phyloP scores from a whole-genome alignment of 257 asterid genomes.

The Plectranthus barbatus region DNA sequence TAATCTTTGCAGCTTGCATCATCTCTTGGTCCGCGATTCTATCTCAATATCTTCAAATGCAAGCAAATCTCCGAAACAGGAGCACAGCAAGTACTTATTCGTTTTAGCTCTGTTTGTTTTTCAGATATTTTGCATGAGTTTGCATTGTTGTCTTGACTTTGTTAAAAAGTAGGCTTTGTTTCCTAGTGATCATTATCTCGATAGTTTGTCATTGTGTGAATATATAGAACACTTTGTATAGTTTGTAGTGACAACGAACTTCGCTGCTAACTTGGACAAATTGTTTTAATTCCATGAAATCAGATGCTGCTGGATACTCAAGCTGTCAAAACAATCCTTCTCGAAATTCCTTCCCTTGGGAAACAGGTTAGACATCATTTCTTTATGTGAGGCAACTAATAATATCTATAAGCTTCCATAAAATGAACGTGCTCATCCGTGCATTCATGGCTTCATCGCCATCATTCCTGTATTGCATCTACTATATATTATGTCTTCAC shows the following conservation, averaged over 20 bases:
- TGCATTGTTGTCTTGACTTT: not conserved
- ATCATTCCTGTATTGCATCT: too few species aligned
- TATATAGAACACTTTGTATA: not conserved
- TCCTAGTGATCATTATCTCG: not conserved
- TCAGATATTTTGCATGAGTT: not conserved
- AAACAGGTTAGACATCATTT: slow-evolving; percentile 57
- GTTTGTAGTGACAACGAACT: slow-evolving; percentile 1
- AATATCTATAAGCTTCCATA: not conserved
- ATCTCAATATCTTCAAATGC: slow-evolving; percentile 88
- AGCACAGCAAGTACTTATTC: slow-evolving; percentile 69
- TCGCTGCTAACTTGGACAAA: slow-evolving; percentile 1
- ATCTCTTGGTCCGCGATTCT: slow-evolving; percentile 92
- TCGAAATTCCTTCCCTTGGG: slow-evolving; percentile 90
- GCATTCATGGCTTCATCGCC: too few species aligned
- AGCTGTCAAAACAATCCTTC: slow-evolving; percentile 89
- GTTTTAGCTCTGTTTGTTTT: not conserved
- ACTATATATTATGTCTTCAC: not conserved
- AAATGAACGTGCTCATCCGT: not conserved
- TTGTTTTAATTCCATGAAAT: slow-evolving; percentile 10
- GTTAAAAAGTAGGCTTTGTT: not conserved
- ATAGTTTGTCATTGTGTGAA: not conserved
- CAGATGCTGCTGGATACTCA: slow-evolving; percentile 99
- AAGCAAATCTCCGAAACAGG: slow-evolving; percentile 97
- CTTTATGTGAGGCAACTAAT: slow-evolving; percentile 2
- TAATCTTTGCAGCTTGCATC: slow-evolving; percentile 75